Conservation (phyloP, 352 stramenopile species). For the Globisporangium carolinianum region DNA sequence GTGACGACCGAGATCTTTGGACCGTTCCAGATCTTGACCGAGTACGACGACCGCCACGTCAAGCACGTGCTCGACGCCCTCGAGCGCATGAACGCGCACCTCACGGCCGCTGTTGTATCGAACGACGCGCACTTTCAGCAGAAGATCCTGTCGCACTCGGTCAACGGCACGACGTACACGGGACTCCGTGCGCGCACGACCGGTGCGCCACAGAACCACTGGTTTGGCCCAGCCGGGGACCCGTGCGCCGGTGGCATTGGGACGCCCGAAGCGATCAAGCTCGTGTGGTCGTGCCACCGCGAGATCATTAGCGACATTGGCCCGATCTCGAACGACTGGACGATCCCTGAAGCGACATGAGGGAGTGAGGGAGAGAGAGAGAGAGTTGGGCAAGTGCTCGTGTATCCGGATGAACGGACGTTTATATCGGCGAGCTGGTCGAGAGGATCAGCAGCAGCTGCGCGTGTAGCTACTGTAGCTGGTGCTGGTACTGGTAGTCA, state of each 20-base stretch:
- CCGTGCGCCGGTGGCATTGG: slow-evolving; percentile 95
- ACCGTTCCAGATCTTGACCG: slow-evolving; percentile 97
- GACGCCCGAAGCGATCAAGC: slow-evolving; percentile 97
- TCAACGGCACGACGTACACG: slow-evolving; percentile 99
- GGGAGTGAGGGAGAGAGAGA: not conserved
- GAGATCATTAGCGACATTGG: slow-evolving; percentile 95
- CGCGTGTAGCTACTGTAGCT: too few species aligned
- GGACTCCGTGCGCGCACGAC: slow-evolving; percentile 95
- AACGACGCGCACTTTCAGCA: slow-evolving; percentile 94
- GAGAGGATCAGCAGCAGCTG: too few species aligned
- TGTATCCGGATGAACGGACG: too few species aligned
- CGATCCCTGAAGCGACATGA: slow-evolving; percentile 63
- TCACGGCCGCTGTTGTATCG: slow-evolving; percentile 97
- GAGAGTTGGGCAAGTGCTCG: not conserved
- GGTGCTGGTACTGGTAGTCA: too few species aligned
- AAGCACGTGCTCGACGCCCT: slow-evolving; percentile 88
- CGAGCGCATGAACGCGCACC: slow-evolving; percentile 95
- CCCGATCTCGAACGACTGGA: slow-evolving; percentile 63
- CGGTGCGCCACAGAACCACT: slow-evolving; percentile 93
- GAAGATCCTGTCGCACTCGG: slow-evolving; percentile 93
- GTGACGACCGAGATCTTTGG: slow-evolving; percentile 97
- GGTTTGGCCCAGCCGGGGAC: slow-evolving; percentile 96
- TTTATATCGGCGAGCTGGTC: too few species aligned
- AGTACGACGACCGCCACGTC: slow-evolving; percentile 91
- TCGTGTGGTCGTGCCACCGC: slow-evolving; percentile 98